Percentiles rank a stretch among this genome's conserved stretches.
These are phyloP conservation scores for Macadamia tetraphylla DNA, from an alignment of 164 flowering plant genomes.

Conservation along the genomic window DNA sequence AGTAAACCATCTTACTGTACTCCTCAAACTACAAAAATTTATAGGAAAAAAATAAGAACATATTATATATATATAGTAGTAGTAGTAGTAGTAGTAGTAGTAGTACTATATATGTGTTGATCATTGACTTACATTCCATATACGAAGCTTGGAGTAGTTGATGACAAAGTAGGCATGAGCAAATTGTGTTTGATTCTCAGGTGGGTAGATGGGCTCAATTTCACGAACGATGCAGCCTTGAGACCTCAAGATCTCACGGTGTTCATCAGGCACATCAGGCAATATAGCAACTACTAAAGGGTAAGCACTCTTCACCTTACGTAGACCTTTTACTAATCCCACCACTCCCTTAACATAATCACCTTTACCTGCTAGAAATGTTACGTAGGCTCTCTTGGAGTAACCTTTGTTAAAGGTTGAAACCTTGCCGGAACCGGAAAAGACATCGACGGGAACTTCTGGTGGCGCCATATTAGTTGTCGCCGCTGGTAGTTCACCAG, in stretches of 20 bases:
- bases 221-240: slow-evolving; percentile 65
- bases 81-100: too few species aligned
- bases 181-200: slow-evolving; percentile 41
- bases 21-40: slow-evolving; percentile 37
- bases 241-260: slow-evolving; percentile 42
- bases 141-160: slow-evolving; percentile 69
- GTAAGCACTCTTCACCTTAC: slow-evolving; percentile 48
- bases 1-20: slow-evolving; percentile 58
- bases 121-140: slow-evolving; percentile 48
- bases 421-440: slow-evolving; percentile 24
- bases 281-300: slow-evolving; percentile 57
- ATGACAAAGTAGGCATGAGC: slow-evolving; percentile 63
- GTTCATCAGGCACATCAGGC: slow-evolving; percentile 62
- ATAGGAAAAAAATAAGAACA: too few species aligned
- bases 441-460: slow-evolving; percentile 21
- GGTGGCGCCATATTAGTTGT: slow-evolving; percentile 41
- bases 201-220: slow-evolving; percentile 59
- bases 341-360: slow-evolving; percentile 62
- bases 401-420: slow-evolving; percentile 19
- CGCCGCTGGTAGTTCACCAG: neutral
- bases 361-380: slow-evolving; percentile 58
- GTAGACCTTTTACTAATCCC: slow-evolving; percentile 54
- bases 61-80: too few species aligned
- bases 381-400: slow-evolving; percentile 46
- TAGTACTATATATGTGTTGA: too few species aligned